Base-by-base conservation (phyloP, 208 protist genomes). In the Leishmania aethiopica region DNA sequence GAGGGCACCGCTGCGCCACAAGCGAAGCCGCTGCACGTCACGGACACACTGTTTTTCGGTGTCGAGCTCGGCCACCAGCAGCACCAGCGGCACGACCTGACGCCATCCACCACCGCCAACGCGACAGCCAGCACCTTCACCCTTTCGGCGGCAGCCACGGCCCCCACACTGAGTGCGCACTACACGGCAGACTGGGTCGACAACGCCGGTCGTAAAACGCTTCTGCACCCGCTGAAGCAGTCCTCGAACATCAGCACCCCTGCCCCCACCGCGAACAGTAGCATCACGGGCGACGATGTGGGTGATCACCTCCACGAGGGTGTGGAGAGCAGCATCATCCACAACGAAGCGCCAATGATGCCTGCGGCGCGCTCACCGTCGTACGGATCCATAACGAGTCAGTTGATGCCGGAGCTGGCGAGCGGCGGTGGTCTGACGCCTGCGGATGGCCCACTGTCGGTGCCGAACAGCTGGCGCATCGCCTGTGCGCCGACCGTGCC, bases 401-500 rank as follows among this genome's bases (percentile, higher is more conserved):
- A 8, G 28, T 25, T 78, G 32, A 67, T 78, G 74, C 53, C 51
- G 57, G 74, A 67, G 55, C 32, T 78, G 25, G 74, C 40, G 57
- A 78, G 74, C n/a, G 77, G 77, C 13, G 62, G 17, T 22, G 60
- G 77, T 6, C 45, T 72, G 42, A 72, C 42, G 40, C 49, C 77
- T 4, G 64, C 45, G 15, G 64, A 73, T 6, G 77, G 64, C 37
- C 83, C 83, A 13, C 72, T 86, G 66, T 86, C 83, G 59, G 77
- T 82, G 78, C 78, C 78, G 67, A 67, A 83, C 64, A 79, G 73
- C 78, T 86, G 83, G 83, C 79, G 37, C 7, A 59, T 66, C 3
- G 83, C 78, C 51, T 78, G 64, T 57, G 83, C 83, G 28, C 83
- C 83, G 28, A 86, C 83, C 17, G 83, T 86, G 67, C 83, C 83